Base-by-base conservation (phyloP, 108 stramenopile species). In the Skeletonema menzelii region DNA sequence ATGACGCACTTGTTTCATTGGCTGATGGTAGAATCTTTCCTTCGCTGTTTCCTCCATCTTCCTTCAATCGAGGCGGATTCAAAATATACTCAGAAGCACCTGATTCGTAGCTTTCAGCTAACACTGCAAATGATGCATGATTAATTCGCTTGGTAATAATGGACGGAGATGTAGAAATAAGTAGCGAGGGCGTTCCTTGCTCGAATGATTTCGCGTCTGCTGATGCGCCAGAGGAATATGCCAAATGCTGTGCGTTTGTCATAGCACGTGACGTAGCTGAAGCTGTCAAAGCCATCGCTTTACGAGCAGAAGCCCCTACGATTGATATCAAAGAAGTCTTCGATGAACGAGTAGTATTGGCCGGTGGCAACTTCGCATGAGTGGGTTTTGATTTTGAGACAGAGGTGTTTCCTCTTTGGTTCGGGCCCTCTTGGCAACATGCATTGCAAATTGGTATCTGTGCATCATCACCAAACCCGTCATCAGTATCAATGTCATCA, bases 121-220 rank as follows among this genome's bases (percentile, higher is more conserved):
- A 63, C 15, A 90, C 79, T 26, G 87, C 91, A 35, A 85, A 84
- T 0, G 82, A 86, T 17, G 88, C 87, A 72, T 85, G 77, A 27
- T 79, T 63, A 10, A 92, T 67, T 27, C 88, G 84, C 44, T 77
- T 72, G 3, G 73, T 27, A 31, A 88, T 73, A 20, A 58, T 40
- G 8, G 58, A 30, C 6, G 82, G 27, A 38, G 86, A 82, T 61
- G 70, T 79, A 59, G 75, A 76, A 17, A 65, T 70, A 14, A 27
- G 19, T 67, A 8, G 57, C 24, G 82, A 74, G 5, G 79, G 72
- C 0, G 74, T 75, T 12, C 68, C 30, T 2, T 61, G 65, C 26
- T 75, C 42, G 14, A 40, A 12, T 15, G 79, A 12, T 15, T 74
- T 73, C 44, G 71, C 73, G 58, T 82, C 70, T 47, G 67, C 76